Evolutionary conservation across 495 filamentous ascomycete genomes (phyloP).

Genomic region (Echria macrotheca): DNA sequence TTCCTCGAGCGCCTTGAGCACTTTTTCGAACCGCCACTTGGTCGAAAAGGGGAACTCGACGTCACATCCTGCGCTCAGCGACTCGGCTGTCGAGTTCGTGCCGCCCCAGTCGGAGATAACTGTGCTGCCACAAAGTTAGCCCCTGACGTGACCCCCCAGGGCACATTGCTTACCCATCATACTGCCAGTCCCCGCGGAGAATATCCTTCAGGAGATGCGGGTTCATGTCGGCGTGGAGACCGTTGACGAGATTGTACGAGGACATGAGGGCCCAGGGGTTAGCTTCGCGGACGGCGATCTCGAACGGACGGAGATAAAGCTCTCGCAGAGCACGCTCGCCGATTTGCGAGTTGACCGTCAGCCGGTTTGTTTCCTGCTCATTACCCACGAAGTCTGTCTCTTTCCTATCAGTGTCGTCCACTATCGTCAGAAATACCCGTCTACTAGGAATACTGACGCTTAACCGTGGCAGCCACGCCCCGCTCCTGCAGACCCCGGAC

Average conservation of each 20-base stretch:
- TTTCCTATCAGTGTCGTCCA: too few relatives aligned
- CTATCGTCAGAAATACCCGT: not conserved
- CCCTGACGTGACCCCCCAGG: too few relatives aligned
- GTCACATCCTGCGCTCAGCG: slow-evolving; percentile 69
- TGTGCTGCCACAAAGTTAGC: too few relatives aligned
- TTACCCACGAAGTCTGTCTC: slow-evolving; percentile 68
- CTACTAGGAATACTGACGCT: slow-evolving; percentile 45
- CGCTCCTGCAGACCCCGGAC: slow-evolving; percentile 69
- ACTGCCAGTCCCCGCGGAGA: slow-evolving; percentile 72
- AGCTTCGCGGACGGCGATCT: slow-evolving; percentile 74
- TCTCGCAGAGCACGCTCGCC: slow-evolving; percentile 71
- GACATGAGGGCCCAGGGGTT: slow-evolving; percentile 77
- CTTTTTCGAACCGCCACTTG: slow-evolving; percentile 64
- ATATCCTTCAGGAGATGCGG: slow-evolving; percentile 62
- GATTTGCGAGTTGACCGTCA: slow-evolving; percentile 66
- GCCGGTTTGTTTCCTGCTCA: slow-evolving; percentile 75
- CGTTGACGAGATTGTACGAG: slow-evolving; percentile 82
- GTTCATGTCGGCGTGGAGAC: slow-evolving; percentile 71
- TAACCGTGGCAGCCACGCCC: slow-evolving; percentile 72
- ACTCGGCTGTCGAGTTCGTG: slow-evolving; percentile 63
- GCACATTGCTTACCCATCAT: slow-evolving; percentile 61
- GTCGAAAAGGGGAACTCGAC: slow-evolving; percentile 74
- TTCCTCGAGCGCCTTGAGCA: slow-evolving; percentile 55
- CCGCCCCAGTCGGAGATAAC: slow-evolving; percentile 73
- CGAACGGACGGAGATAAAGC: slow-evolving; percentile 77